Percentiles rank a stretch among this genome's conserved stretches.
Evolutionary conservation across 345 rosid species (phyloP).

Genomic region (Syzygium jambos): DNA sequence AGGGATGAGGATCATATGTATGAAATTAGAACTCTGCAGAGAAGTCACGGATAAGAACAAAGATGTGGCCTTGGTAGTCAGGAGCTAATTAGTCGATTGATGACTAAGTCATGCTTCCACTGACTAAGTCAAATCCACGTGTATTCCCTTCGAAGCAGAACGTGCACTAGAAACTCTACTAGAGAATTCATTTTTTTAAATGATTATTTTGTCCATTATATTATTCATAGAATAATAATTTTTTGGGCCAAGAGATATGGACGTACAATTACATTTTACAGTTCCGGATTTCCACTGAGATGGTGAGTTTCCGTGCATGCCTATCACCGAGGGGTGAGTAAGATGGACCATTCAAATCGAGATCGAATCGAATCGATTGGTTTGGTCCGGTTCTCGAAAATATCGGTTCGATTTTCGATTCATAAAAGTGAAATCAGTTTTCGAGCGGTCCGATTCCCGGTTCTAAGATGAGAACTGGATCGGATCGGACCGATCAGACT

Average conservation of each 20-base stretch:
- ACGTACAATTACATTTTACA: not conserved
- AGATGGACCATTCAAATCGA: too few relatives aligned
- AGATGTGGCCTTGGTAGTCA: not conserved
- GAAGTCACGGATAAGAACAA: not conserved
- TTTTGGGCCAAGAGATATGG: not conserved
- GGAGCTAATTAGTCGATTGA: not conserved
- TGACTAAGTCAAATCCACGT: not conserved
- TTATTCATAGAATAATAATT: not conserved
- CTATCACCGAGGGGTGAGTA: not conserved
- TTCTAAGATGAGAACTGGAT: too few relatives aligned
- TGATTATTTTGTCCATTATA: not conserved
- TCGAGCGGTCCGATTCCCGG: rapidly evolving
- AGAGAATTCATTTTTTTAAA: not conserved
- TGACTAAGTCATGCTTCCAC: not conserved
- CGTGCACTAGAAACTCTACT: not conserved
- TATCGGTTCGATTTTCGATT: too few relatives aligned
- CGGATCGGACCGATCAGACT: too few relatives aligned
- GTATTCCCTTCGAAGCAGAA: not conserved
- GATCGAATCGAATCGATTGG: too few relatives aligned
- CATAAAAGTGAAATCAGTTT: too few relatives aligned
- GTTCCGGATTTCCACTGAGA: not conserved
- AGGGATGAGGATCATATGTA: not conserved
- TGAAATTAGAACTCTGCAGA: not conserved
- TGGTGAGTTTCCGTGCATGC: not conserved
- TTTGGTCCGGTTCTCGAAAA: too few relatives aligned